Percentiles rank a stretch among this genome's conserved stretches.
Evolutionary conservation across 176 grass and related monocot species (phyloP).

Genomic region (Hordeum vulgare): MorexV3_pseudomolecules_assembly NC_058524.1:27803780-27804279

Average conservation of each 20-base stretch:
- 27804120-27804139: neutral
- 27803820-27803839: neutral
- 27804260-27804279: neutral
- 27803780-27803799: neutral
- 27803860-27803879: conserved; percentile 26
- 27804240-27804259: neutral
- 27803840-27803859: neutral
- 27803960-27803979: neutral
- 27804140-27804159: neutral
- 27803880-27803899: conserved; percentile 11
- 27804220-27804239: neutral
- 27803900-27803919: neutral
- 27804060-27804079: neutral
- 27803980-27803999: too few relatives aligned
- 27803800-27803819: neutral
- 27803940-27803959: neutral
- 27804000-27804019: too few relatives aligned
- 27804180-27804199: neutral
- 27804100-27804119: neutral
- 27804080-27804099: neutral
- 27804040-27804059: too few relatives aligned
- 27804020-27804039: too few relatives aligned
- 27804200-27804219: neutral
- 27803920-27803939: neutral
- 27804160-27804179: neutral